phyloP scores from a whole-genome alignment of 192 early-diverging fungal genomes.

The Pilaira anomala region DNA sequence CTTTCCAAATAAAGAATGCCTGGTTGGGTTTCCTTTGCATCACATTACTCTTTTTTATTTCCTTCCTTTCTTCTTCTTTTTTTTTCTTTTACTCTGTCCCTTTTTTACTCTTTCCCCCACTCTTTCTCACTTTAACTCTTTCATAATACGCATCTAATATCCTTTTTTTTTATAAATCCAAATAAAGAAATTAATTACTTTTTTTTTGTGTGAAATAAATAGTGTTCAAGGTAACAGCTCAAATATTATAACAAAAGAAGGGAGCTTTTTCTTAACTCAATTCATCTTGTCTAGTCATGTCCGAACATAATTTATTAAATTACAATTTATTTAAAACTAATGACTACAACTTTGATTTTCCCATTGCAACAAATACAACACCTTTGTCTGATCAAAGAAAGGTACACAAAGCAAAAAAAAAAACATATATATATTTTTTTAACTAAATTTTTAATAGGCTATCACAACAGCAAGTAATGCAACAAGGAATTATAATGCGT shows the following conservation, averaged over 20 bases:
- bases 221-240: neutral
- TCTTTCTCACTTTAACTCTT: neutral
- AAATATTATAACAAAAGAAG: neutral
- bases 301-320: slow-evolving; percentile 7
- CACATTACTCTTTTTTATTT: slow-evolving; percentile 13
- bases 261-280: neutral
- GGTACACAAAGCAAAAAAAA: slow-evolving; percentile 12
- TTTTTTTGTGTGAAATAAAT: neutral
- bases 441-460: neutral
- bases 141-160: neutral
- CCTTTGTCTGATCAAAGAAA: slow-evolving; percentile 2
- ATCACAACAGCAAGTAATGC: neutral
- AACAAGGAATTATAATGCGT: neutral
- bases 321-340: slow-evolving; percentile 3
- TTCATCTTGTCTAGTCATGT: neutral
- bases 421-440: neutral
- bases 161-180: neutral
- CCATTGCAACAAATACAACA: neutral
- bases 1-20: neutral
- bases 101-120: neutral
- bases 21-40: slow-evolving; percentile 13
- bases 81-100: neutral
- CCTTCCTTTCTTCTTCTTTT: neutral
- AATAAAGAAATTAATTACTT: neutral
- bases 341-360: neutral